These are phyloP conservation scores for Lachancea quebecensis DNA, from an alignment of 805 yeast species.

Conservation along the genomic window DNA sequence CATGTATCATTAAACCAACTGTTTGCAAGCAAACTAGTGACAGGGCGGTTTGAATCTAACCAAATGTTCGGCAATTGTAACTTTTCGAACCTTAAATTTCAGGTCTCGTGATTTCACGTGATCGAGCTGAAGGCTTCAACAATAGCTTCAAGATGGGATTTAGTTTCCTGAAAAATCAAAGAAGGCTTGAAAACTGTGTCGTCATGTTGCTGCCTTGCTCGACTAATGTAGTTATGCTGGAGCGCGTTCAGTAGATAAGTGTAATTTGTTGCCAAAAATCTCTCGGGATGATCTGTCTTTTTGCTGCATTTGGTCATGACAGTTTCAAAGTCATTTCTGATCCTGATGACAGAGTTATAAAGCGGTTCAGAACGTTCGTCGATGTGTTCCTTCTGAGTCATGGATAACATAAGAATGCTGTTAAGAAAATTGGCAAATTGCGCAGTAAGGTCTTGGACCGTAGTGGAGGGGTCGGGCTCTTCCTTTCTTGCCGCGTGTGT, in stretches of 20 bases:
- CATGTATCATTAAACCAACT: too few relatives aligned
- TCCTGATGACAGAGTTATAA: slow-evolving; percentile 55
- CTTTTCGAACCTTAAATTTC: too few relatives aligned
- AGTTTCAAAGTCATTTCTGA: slow-evolving; percentile 75
- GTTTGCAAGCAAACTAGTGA: too few relatives aligned
- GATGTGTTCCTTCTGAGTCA: slow-evolving; percentile 26
- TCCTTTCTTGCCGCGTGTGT: slow-evolving; percentile 25
- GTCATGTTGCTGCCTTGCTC: slow-evolving; percentile 6
- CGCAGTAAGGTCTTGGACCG: slow-evolving; percentile 65
- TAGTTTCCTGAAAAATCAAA: slow-evolving; percentile 24
- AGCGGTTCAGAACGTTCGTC: slow-evolving; percentile 57
- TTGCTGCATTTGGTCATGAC: slow-evolving; percentile 63
- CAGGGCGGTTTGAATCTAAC: too few relatives aligned
- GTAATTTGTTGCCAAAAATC: slow-evolving; percentile 57
- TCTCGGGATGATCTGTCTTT: slow-evolving; percentile 49
- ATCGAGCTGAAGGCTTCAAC: slow-evolving; percentile 29
- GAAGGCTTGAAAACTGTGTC: slow-evolving; percentile 13
- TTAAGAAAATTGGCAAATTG: slow-evolving; percentile 67
- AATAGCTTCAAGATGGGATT: slow-evolving; percentile 24
- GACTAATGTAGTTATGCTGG: slow-evolving; percentile 17
- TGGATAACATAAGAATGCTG: slow-evolving; percentile 58
- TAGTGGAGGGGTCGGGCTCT: slow-evolving; percentile 27
- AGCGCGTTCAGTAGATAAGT: slow-evolving; percentile 28
- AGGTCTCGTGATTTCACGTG: background rate
- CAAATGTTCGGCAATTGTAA: too few relatives aligned